Conservation (phyloP, 441 rosid genomes). For the Mallotus repandus region DNA sequence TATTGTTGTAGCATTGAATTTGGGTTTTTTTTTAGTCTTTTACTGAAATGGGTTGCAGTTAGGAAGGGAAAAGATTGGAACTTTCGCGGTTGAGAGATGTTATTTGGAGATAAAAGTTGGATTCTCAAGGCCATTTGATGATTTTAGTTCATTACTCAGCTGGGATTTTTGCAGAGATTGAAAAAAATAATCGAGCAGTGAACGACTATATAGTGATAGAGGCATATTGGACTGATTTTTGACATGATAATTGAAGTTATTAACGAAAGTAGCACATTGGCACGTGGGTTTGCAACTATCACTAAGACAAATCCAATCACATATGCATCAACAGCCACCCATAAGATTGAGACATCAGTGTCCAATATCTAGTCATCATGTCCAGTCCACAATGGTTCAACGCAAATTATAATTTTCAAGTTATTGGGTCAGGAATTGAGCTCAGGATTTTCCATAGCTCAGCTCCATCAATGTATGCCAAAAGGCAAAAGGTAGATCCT, state of each 20-base stretch:
- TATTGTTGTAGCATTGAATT: conserved; percentile 35
- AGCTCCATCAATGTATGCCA: too few species aligned
- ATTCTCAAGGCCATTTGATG: conserved; percentile 31
- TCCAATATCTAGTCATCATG: too few species aligned
- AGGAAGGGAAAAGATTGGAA: conserved; percentile 19
- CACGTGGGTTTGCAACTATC: background rate
- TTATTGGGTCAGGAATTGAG: too few species aligned
- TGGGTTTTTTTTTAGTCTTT: conserved; percentile 28
- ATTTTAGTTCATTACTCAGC: background rate
- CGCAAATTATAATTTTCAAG: too few species aligned
- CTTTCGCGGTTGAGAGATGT: conserved; percentile 16
- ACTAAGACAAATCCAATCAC: too few species aligned
- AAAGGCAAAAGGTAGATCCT: too few species aligned
- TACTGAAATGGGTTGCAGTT: conserved; percentile 7
- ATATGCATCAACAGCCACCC: background rate
- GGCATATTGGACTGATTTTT: background rate
- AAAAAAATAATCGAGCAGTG: background rate
- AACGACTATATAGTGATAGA: background rate
- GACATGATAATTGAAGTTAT: background rate
- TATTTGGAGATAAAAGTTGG: conserved; percentile 17
- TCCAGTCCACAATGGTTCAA: too few species aligned
- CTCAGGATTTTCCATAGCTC: too few species aligned
- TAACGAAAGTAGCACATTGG: background rate
- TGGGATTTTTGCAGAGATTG: background rate
- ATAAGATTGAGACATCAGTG: background rate